Base-by-base conservation (phyloP, 768 basidiomycete species). In the Trametes gibbosa region DNA sequence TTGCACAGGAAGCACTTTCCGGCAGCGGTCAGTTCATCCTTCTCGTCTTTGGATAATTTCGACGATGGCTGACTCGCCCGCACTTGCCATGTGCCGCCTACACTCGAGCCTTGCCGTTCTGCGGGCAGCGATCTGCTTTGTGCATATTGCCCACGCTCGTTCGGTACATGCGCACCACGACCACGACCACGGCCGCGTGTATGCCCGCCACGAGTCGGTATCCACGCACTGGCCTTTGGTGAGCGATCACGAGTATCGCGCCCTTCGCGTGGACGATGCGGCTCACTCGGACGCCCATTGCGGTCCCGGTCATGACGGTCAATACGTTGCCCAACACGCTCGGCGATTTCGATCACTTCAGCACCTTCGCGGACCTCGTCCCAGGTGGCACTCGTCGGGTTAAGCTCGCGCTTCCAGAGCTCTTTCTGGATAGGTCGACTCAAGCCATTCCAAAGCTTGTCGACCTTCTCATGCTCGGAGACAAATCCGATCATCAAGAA, bases 401-500 rank as follows among this genome's bases (percentile, higher is more conserved):
- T 60, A 2, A 63, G 43, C 3, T 27, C 42, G 5, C 27, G 1
- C 7, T 14, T 25, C 58, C 58, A 63, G 0, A 63, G 51, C 16
- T 55, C 55, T 6, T n/a, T 5, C 27, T 63, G 63, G 1, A 63
- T 56, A 5, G n/a, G 1, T 2, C 13, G 1, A 6, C 16, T 46
- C 7, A 60, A 42, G 2, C 63, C 63, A 5, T 48, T 12, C 63
- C 63, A 63, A 1, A 63, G 54, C 25, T 43, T 40, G 14, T 59
- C 51, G 0, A 63, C 52, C 16, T 40, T 24, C 6, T 59, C 60
- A 2, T 27, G 27, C 2, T 58, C 50, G 1, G 59, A 52, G 1
- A 49, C 25, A 10, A 59, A 25, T 1, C 66, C 64, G 23, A 61
- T 53, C 56, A 58, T 49, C 19, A 61, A 21, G 39, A 63, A 59